These are phyloP conservation scores for Alternaria alternata DNA, from an alignment of 2,329 filamentous ascomycete species.

Conservation along the genomic window DNA sequence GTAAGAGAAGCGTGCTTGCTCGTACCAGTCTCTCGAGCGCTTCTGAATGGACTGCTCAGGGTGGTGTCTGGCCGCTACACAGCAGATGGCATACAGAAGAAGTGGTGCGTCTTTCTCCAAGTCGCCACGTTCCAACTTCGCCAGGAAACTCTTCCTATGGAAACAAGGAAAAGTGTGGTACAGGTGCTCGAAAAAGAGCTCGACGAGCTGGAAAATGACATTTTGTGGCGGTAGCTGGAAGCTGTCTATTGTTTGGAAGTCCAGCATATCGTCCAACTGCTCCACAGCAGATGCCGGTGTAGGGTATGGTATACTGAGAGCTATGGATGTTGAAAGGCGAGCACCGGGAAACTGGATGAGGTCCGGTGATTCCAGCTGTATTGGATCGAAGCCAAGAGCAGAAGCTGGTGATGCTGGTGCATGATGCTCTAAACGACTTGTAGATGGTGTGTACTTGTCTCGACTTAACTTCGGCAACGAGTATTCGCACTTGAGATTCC, in stretches of 20 bases:
- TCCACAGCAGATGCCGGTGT: background rate
- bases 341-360: constrained; percentile 12
- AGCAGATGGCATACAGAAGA: constrained; percentile 39
- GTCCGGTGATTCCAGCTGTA: background rate
- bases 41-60: constrained; percentile 27
- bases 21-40: constrained; percentile 37
- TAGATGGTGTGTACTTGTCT: background rate
- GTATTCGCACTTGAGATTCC: constrained; percentile 37
- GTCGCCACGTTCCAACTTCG: constrained; percentile 19
- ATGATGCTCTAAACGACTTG: background rate
- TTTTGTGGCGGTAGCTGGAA: constrained; percentile 26
- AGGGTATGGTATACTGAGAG: background rate
- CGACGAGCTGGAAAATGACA: constrained; percentile 29
- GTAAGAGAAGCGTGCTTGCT: constrained; percentile 40
- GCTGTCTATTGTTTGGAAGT: constrained; percentile 12
- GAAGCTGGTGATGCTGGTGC: background rate
- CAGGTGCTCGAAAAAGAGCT: constrained; percentile 37
- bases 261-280: background rate
- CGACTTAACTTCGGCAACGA: background rate
- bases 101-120: constrained; percentile 31
- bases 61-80: constrained; percentile 36
- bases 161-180: constrained; percentile 40
- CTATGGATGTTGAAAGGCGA: background rate
- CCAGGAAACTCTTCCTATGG: constrained; percentile 32
- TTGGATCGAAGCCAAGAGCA: background rate